Conservation (phyloP, 148 eudicot genomes). For the Chenopodium berlandieri region DNA sequence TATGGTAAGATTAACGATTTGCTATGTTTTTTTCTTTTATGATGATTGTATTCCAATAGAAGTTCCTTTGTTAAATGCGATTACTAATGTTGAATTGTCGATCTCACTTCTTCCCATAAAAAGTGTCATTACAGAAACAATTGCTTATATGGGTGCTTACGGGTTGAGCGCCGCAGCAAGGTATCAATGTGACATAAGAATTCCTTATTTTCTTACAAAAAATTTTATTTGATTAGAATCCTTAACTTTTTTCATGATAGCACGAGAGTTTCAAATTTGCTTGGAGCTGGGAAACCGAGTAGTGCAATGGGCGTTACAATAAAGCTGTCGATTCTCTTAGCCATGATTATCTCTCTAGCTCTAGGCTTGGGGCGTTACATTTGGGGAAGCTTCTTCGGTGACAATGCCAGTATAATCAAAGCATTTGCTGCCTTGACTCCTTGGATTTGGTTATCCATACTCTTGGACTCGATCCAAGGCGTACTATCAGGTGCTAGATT, state of each 20-base stretch:
- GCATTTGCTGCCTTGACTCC: not conserved
- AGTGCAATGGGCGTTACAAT: constrained; percentile 64
- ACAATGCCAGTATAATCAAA: not conserved
- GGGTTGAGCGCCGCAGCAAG: not conserved
- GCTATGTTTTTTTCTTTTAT: not conserved
- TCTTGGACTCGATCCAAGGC: not conserved
- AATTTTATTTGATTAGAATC: not conserved
- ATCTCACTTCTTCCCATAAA: too few relatives aligned
- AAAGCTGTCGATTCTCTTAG: constrained; percentile 55
- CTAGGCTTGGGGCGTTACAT: constrained; percentile 48
- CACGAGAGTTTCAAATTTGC: constrained; percentile 83
- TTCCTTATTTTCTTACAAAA: too few relatives aligned
- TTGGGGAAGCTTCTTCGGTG: constrained; percentile 35
- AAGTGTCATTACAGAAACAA: not conserved
- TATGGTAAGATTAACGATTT: not conserved
- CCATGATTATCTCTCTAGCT: constrained; percentile 36
- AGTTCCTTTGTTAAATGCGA: too few relatives aligned
- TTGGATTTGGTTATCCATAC: not conserved
- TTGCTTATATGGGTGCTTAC: not conserved
- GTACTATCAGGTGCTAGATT: not conserved
- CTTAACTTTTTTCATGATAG: constrained; percentile 29
- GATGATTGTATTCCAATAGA: not conserved
- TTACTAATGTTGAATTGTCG: too few relatives aligned
- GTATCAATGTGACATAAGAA: not conserved
- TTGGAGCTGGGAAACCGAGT: constrained; percentile 60